A percentile compares a stretch with the other conserved stretches of the same genome.
Evolutionary conservation across 257 asterid species (phyloP).

Genomic region (Ocimum tenuiflorum): DNA sequence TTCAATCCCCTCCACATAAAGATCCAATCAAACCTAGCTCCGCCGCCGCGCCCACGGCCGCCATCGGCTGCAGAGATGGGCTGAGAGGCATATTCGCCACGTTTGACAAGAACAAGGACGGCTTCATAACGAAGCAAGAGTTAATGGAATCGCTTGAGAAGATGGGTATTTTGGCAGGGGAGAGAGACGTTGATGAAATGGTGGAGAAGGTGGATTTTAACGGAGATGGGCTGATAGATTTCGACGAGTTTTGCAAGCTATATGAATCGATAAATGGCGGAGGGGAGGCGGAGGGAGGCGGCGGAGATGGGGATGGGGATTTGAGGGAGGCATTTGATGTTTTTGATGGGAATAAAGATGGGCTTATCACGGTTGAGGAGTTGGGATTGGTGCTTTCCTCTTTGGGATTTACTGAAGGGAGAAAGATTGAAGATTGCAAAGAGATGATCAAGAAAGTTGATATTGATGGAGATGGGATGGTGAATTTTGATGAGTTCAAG

Average conservation of each 20-base stretch:
- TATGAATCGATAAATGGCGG: conserved; percentile 31
- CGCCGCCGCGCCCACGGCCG: background rate
- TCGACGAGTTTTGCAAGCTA: conserved; percentile 60
- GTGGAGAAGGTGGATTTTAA: conserved; percentile 53
- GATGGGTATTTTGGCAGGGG: conserved; percentile 54
- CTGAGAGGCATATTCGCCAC: conserved; percentile 52
- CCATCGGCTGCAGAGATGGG: background rate
- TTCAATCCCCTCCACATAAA: background rate
- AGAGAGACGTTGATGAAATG: conserved; percentile 61
- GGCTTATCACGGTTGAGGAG: conserved; percentile 63
- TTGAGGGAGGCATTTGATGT: conserved; percentile 72
- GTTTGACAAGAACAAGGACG: conserved; percentile 78
- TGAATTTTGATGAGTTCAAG: conserved; percentile 64
- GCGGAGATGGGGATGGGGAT: conserved; percentile 29
- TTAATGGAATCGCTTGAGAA: conserved; percentile 51
- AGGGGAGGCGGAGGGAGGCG: background rate
- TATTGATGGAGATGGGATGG: conserved; percentile 89
- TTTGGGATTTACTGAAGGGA: conserved; percentile 60
- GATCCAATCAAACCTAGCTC: background rate
- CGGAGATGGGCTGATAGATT: conserved; percentile 70
- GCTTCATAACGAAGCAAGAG: conserved; percentile 64
- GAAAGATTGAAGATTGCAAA: conserved; percentile 49
- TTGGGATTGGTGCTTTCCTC: conserved; percentile 59
- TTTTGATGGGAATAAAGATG: conserved; percentile 72
- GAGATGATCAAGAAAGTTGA: conserved; percentile 80